A percentile compares a stretch with the other conserved stretches of the same genome.
phyloP scores from a whole-genome alignment of 1,139 yeast species.

The Nakaseomyces bracarensis region DNA sequence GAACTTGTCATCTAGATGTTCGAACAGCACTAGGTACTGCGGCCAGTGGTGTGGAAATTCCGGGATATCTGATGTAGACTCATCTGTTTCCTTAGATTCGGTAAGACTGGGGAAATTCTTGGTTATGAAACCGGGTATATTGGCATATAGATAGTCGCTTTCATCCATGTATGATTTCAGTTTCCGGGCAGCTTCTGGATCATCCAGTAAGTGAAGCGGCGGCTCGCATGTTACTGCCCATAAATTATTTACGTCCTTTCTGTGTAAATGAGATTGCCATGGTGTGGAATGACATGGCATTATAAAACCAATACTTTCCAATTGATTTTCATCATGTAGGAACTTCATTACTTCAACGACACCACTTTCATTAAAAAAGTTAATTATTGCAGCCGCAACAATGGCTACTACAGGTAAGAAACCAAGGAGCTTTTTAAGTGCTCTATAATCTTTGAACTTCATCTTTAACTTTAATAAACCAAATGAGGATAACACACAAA shows the following conservation, averaged over 20 bases:
- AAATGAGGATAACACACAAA: slow-evolving; percentile 39
- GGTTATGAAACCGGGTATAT: slow-evolving; percentile 50
- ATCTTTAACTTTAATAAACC: slow-evolving; percentile 23
- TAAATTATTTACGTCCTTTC: slow-evolving; percentile 39
- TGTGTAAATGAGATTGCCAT: slow-evolving; percentile 78
- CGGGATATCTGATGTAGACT: slow-evolving; percentile 16
- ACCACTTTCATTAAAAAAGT: slow-evolving; percentile 68
- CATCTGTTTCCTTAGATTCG: not conserved
- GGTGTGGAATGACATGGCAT: slow-evolving; percentile 98
- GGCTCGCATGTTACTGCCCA: slow-evolving; percentile 94
- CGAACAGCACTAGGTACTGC: slow-evolving; percentile 60
- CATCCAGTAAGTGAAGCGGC: slow-evolving; percentile 45
- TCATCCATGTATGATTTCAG: slow-evolving; percentile 61
- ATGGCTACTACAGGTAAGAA: slow-evolving; percentile 30
- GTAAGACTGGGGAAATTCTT: slow-evolving; percentile 34
- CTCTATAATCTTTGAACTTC: slow-evolving; percentile 1
- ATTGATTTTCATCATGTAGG: slow-evolving; percentile 39
- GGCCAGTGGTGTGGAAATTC: slow-evolving; percentile 51
- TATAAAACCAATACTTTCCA: slow-evolving; percentile 60
- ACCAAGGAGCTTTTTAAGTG: slow-evolving; percentile 10
- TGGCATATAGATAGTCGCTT: slow-evolving; percentile 71
- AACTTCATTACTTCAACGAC: slow-evolving; percentile 59
- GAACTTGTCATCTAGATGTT: slow-evolving; percentile 42
- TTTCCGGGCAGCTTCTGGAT: slow-evolving; percentile 24
- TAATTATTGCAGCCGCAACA: slow-evolving; percentile 33